Evolutionary conservation across 2,329 filamentous ascomycete genomes (phyloP).

Genomic region (Simplicillium sp.): DNA sequence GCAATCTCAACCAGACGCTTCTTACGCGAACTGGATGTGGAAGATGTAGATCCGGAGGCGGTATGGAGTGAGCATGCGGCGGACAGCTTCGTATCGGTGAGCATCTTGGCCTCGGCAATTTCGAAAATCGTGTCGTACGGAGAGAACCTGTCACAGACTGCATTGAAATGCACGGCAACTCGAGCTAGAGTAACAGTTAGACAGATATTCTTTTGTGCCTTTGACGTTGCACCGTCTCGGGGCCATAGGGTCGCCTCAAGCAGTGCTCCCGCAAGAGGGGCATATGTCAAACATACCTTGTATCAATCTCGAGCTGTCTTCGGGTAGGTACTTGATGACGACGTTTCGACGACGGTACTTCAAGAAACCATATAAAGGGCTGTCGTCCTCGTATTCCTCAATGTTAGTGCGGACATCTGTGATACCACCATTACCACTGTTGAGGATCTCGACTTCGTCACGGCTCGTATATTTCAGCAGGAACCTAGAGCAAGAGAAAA

Average conservation of each 20-base stretch:
- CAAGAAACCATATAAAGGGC: constrained; percentile 85
- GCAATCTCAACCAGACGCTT: constrained; percentile 82
- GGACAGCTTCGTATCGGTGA: constrained; percentile 81
- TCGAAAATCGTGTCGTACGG: constrained; percentile 82
- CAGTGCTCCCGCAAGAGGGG: too few relatives aligned
- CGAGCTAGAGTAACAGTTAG: constrained; percentile 49
- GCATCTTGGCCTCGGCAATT: constrained; percentile 63
- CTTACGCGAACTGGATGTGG: constrained; percentile 69
- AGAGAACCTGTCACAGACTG: constrained; percentile 61
- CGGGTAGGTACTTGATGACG: constrained; percentile 84
- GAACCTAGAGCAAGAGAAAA: constrained; percentile 53
- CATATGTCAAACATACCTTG: constrained; percentile 57
- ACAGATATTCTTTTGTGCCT: neutral
- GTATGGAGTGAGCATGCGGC: constrained; percentile 84
- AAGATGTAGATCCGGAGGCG: constrained; percentile 75
- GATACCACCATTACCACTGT: constrained; percentile 70
- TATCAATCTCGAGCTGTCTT: constrained; percentile 80
- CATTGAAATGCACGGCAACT: constrained; percentile 63
- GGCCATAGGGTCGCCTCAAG: neutral
- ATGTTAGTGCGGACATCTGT: constrained; percentile 74
- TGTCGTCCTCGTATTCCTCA: constrained; percentile 69
- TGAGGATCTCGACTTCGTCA: constrained; percentile 76
- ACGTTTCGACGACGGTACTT: constrained; percentile 85
- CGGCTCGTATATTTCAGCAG: constrained; percentile 83
- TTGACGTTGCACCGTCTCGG: neutral